Base-by-base conservation (phyloP, 2,329 filamentous ascomycete species). In the Fusarium drepaniforme region DNA sequence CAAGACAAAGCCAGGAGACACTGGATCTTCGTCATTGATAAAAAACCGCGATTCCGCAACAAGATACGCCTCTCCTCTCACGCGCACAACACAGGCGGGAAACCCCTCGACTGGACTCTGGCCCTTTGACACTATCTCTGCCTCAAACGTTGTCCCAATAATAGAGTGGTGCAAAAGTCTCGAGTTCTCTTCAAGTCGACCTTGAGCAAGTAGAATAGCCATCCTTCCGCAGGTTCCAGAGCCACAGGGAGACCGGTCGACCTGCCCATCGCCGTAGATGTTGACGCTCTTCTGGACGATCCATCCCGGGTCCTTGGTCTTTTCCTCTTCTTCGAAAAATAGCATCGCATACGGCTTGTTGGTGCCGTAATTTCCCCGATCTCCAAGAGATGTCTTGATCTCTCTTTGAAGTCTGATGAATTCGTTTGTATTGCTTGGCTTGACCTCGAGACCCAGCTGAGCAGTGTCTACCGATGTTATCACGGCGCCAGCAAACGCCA, bases 401-500 rank as follows among this genome's bases (percentile, higher is more conserved):
- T 56, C 51, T 18, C 51, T 28, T 18, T 33, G 18, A n/a, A 56
- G 11, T 8, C 18, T 56, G 51, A 56, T 35, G 51, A 56, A 56
- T 21, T 35, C 51, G 12, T 56, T 30, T 15, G 8, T 7, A 21
- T 21, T 28, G 25, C 28, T 56, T 8, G 25, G 51, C 4, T 35
- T 13, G 1, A 56, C 30, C 51, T 15, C 12, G 6, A 33, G 30
- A 1, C 7, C 28, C 4, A 30, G n/a, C n/a, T 37, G 28, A 5
- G 33, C 13, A 15, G 51, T 33, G 3, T 51, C 46, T 18, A 51
- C 46, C 2, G 30, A 21, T 9, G 28, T n/a, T 21, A 33, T 75
- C 4, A 76, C 62, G 4, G 74, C 74, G 1, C 74, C 74, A 1
- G 23, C 23, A 51, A 51, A 66, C 44, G 8, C 72, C 15, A 76